Conservation (phyloP, 2,329 filamentous ascomycete genomes). For the Ophiosphaerella korrae region DNA sequence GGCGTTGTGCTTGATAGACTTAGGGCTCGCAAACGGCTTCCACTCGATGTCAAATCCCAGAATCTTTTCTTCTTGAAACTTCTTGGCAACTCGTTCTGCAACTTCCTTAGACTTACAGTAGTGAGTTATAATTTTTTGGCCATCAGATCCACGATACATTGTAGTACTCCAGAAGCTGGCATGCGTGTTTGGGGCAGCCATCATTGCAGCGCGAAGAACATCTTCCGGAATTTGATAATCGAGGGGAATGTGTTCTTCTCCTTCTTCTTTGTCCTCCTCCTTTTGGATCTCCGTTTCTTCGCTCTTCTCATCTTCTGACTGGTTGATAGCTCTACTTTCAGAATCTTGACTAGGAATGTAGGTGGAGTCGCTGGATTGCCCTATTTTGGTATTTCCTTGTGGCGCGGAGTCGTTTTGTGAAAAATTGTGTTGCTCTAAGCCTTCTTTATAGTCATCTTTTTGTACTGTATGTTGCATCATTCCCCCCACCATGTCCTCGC, state of each 20-base stretch:
- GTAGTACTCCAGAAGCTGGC: constrained; percentile 67
- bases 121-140: constrained; percentile 68
- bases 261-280: constrained; percentile 12
- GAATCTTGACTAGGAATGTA: not conserved
- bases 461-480: not conserved
- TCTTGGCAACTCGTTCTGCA: constrained; percentile 69
- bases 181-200: constrained; percentile 35
- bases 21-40: constrained; percentile 54
- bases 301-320: constrained; percentile 6
- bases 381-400: not conserved
- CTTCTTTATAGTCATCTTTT: not conserved
- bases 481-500: too few relatives aligned
- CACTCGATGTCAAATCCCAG: constrained; percentile 93
- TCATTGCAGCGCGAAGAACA: constrained; percentile 32
- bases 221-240: constrained; percentile 41
- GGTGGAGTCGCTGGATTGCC: constrained; percentile 3
- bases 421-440: not conserved
- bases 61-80: constrained; percentile 71
- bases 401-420: not conserved
- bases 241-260: constrained; percentile 29
- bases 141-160: constrained; percentile 65
- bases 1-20: constrained; percentile 76
- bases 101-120: constrained; percentile 74
- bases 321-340: constrained; percentile 4
- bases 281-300: not conserved